Percentiles rank a stretch among this genome's conserved stretches.
Evolutionary conservation across 2,329 filamentous ascomycete species (phyloP).

Genomic region (Ampelomyces quisqualis): DNA sequence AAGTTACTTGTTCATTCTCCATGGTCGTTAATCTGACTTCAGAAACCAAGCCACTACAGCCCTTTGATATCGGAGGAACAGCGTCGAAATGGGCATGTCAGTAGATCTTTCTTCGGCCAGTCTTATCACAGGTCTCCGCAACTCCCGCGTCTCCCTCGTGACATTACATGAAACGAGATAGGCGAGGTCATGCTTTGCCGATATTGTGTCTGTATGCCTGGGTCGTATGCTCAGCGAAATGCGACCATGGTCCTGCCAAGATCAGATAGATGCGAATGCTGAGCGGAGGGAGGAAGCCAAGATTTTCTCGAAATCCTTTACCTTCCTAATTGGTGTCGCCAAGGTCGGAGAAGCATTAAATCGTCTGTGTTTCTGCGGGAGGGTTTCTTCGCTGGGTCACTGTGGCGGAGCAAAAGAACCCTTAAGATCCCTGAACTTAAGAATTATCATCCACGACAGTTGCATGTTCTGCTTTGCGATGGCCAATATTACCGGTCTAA

Average conservation of each 20-base stretch:
- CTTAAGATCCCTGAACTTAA: neutral
- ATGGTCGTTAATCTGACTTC: slow-evolving; percentile 6
- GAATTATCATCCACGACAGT: neutral
- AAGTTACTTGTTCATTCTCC: slow-evolving; percentile 3
- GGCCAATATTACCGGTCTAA: neutral
- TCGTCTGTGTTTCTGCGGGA: neutral
- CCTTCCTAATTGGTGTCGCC: slow-evolving; percentile 12
- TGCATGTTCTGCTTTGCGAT: neutral
- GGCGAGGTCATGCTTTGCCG: slow-evolving; percentile 6
- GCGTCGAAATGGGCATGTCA: slow-evolving; percentile 15
- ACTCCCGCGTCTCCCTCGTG: too few species aligned
- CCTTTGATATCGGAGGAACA: slow-evolving; percentile 10
- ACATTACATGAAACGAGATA: neutral
- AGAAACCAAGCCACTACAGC: slow-evolving; percentile 5
- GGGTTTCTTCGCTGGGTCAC: neutral
- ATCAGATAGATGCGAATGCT: neutral
- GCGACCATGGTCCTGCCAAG: slow-evolving; percentile 13
- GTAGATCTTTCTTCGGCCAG: neutral
- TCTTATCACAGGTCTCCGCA: neutral
- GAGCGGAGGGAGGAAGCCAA: slow-evolving; percentile 13
- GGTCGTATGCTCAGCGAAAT: slow-evolving; percentile 11
- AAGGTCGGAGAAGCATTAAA: too few species aligned
- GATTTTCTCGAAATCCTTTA: slow-evolving; percentile 6
- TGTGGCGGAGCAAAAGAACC: too few species aligned
- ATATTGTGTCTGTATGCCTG: neutral